Percentiles rank a stretch among this genome's conserved stretches.
Conservation (phyloP, 257 asterid genomes). For the Solanum peruvianum region DNA sequence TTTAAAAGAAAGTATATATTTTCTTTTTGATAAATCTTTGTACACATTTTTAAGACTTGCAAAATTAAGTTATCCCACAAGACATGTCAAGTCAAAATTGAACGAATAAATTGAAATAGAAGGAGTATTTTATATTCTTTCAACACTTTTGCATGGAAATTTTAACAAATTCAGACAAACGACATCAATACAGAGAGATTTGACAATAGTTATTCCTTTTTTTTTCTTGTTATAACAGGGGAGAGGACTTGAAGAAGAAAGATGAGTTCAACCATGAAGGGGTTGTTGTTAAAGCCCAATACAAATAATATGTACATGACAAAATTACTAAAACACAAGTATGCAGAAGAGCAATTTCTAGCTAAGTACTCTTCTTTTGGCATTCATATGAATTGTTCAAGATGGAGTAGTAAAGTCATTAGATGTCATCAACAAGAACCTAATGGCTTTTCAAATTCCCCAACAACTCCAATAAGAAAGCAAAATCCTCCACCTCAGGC, state of each 20-base stretch:
- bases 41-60: no score
- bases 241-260: conserved; percentile 13
- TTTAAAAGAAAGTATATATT: neutral
- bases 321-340: conserved; percentile 24
- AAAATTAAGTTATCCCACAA: no score
- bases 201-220: neutral
- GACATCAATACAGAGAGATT: neutral
- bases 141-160: neutral
- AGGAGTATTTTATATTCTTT: neutral
- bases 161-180: neutral
- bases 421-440: conserved; percentile 10
- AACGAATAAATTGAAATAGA: no score
- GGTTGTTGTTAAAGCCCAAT: conserved; percentile 30
- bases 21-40: neutral
- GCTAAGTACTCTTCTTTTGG: conserved; percentile 4
- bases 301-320: conserved; percentile 19
- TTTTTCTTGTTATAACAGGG: neutral
- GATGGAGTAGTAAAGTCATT: conserved; percentile 16
- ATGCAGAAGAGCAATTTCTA: conserved; percentile 13
- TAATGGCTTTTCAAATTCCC: conserved; percentile 11
- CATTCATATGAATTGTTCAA: conserved; percentile 6
- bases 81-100: neutral
- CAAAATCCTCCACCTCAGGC: conserved; percentile 28
- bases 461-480: neutral
- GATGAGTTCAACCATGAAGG: conserved; percentile 30